A percentile compares a stretch with the other conserved stretches of the same genome.
phyloP scores from a whole-genome alignment of 805 yeast genomes.

The Teunomyces pallodes region DNA sequence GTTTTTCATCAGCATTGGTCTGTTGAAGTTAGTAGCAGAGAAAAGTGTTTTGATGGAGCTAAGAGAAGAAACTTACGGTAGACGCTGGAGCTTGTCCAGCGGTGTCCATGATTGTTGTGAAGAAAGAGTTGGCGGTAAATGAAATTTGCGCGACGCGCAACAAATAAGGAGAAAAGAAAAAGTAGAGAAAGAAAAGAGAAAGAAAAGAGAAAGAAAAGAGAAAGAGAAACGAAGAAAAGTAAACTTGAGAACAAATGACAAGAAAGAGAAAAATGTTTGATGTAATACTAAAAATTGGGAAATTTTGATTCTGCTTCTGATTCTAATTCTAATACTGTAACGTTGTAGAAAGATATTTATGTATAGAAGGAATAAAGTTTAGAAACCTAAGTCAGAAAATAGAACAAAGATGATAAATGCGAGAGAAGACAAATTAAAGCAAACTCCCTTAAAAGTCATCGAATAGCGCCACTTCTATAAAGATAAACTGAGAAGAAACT shows the following conservation, averaged over 20 bases:
- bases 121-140: neutral
- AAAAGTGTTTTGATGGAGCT: neutral
- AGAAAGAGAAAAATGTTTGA: neutral
- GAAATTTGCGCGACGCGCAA: neutral
- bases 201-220: neutral
- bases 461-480: too few species aligned
- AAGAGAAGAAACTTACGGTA: neutral
- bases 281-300: neutral
- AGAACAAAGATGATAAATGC: too few species aligned
- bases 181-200: neutral
- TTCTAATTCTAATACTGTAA: too few species aligned
- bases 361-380: too few species aligned
- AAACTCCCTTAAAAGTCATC: too few species aligned
- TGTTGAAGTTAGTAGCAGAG: conserved; percentile 1
- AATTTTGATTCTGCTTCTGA: neutral
- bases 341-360: too few species aligned
- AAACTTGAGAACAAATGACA: neutral
- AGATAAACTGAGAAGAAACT: too few species aligned
- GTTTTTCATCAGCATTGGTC: conserved; percentile 10
- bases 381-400: too few species aligned
- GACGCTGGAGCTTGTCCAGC: neutral
- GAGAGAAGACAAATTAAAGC: too few species aligned
- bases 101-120: neutral
- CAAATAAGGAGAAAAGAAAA: neutral
- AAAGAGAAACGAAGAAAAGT: neutral